Base-by-base conservation (phyloP, 805 yeast species). In the Wickerhamomyces xylosicus region DNA sequence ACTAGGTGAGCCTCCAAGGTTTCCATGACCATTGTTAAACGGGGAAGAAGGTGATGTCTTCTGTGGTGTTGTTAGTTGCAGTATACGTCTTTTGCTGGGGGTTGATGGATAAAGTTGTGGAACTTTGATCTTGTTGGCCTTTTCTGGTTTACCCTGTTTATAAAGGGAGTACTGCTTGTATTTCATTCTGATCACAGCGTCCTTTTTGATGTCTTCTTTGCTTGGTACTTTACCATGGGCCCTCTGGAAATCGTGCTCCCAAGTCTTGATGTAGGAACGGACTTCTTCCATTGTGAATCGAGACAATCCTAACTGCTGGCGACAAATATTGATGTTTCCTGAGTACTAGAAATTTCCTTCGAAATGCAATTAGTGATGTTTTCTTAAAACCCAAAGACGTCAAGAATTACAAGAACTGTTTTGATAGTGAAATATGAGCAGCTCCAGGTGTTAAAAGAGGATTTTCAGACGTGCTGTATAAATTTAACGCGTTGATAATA, bases 161-260 rank as follows among this genome's bases (percentile, higher is more conserved):
- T 25, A 25, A n/a, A 10, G 13, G 5, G 14, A 7, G 14, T 48
- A 48, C 16, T 35, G 41, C 29, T 46, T 42, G 39, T 45, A 48
- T 48, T 43, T 45, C 41, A 54, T 52, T 41, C 61, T 55, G 2
- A 73, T 59, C 2, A 52, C 59, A 1, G 59, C 54, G 35, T 64
- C 53, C 7, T 53, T 48, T 46, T 64, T 68, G 37, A 77, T 66
- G 47, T 75, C 82, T 11, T 60, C 60, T 21, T 62, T 64, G 0
- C 60, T 49, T 0, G 84, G 82, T 15, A 56, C 56, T n/a, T 72
- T 54, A 2, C 70, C 67, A 33, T 63, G 45, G 17, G 52, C 43
- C 14, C 49, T 46, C 15, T 54, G 48, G 47, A 73, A 77, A 2
- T 48, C 46, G 34, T 68, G 64, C 44, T 77, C 83, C 82, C 83